Percentiles rank a stretch among this genome's conserved stretches.
Evolutionary conservation across 148 eudicot species (phyloP).

Genomic region (Mesembryanthemum crystallinum): DNA sequence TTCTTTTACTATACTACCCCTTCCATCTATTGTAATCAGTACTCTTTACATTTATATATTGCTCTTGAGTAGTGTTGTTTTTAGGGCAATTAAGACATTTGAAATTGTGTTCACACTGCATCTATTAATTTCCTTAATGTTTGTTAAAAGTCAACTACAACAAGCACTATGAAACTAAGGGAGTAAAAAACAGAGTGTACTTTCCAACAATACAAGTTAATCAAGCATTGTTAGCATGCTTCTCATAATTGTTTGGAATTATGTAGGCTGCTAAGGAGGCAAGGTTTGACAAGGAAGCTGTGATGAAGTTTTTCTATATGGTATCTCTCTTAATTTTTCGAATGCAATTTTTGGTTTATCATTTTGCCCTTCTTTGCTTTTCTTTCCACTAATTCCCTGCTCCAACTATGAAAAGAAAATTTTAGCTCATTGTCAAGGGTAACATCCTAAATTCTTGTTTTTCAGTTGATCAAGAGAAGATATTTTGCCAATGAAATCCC

Average conservation of each 20-base stretch:
- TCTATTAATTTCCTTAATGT: too few species aligned
- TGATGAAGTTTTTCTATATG: constrained; percentile 73
- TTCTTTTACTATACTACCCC: too few species aligned
- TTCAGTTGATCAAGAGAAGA: constrained; percentile 84
- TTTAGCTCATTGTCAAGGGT: constrained; percentile 3
- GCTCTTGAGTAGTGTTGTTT: too few species aligned
- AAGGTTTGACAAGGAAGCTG: constrained; percentile 87
- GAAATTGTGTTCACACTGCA: too few species aligned
- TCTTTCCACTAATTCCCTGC: not conserved
- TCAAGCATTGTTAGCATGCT: not conserved
- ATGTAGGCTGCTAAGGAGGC: constrained; percentile 87
- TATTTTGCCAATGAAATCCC: constrained; percentile 81
- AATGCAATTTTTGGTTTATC: constrained; percentile 9
- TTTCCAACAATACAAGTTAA: not conserved
- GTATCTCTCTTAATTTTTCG: constrained; percentile 37
- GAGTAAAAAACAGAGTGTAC: not conserved
- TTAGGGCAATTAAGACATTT: too few species aligned
- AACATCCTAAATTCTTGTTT: constrained; percentile 4
- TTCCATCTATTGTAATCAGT: too few species aligned
- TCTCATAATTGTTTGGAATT: constrained; percentile 16
- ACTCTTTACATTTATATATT: too few species aligned
- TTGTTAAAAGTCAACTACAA: too few species aligned
- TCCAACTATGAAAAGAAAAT: not conserved
- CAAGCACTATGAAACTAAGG: too few species aligned
- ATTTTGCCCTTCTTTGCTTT: constrained; percentile 6